These are phyloP conservation scores for Dimocarpus longan DNA, from an alignment of 345 rosid species.

Conservation along the genomic window DNA sequence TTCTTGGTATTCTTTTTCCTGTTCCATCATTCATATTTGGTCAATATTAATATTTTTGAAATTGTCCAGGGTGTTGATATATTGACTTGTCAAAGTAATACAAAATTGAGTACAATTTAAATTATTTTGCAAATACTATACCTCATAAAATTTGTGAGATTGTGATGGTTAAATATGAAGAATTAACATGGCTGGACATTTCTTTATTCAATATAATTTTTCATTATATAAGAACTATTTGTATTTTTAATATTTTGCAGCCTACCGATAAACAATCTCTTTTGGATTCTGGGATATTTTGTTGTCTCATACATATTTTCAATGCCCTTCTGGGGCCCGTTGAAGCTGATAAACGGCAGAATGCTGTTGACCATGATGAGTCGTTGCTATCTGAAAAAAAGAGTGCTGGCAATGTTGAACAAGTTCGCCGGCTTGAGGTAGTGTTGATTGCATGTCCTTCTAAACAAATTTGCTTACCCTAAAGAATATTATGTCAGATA, in stretches of 20 bases:
- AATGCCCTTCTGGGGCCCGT: constrained; percentile 69
- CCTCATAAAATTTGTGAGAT: neutral
- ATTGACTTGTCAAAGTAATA: constrained; percentile 11
- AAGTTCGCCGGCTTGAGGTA: constrained; percentile 86
- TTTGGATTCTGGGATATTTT: constrained; percentile 97
- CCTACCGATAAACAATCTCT: constrained; percentile 95
- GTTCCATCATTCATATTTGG: neutral
- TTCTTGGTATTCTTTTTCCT: neutral
- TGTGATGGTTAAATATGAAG: neutral
- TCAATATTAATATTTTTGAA: neutral
- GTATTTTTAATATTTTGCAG: constrained; percentile 49
- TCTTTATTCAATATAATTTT: neutral
- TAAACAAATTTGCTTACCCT: constrained; percentile 9
- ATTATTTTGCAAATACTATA: neutral
- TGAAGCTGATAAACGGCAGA: constrained; percentile 43
- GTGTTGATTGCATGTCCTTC: constrained; percentile 19
- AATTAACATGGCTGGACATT: neutral
- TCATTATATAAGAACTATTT: neutral
- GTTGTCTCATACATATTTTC: constrained; percentile 89
- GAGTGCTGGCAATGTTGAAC: constrained; percentile 37
- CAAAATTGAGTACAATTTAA: neutral
- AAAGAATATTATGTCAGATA: neutral
- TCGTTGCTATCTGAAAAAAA: constrained; percentile 42
- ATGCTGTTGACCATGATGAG: constrained; percentile 38
- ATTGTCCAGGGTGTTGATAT: neutral